Conservation (phyloP, 2,329 filamentous ascomycete species). For the Monilinia aucupariae region DNA sequence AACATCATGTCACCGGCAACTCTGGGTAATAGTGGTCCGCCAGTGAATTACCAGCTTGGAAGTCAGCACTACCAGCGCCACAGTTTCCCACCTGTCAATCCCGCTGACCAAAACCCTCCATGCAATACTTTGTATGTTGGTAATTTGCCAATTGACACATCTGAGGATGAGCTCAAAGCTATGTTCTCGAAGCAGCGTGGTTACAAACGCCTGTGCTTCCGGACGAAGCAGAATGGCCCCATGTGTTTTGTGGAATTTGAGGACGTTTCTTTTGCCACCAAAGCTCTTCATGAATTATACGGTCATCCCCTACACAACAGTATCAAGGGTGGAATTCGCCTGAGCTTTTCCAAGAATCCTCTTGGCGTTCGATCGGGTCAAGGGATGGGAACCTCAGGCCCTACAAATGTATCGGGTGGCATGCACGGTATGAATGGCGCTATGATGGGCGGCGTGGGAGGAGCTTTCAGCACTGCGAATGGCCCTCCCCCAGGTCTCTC, state of each 20-base stretch:
- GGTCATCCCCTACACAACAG: conserved; percentile 84
- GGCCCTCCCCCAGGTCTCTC: conserved; percentile 75
- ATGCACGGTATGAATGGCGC: conserved; percentile 56
- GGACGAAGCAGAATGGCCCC: conserved; percentile 89
- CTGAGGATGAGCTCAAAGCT: conserved; percentile 90
- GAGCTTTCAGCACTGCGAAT: conserved; percentile 41
- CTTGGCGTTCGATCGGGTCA: conserved; percentile 83
- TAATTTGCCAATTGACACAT: conserved; percentile 89
- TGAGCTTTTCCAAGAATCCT: conserved; percentile 97
- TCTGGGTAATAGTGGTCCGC: conserved; percentile 41
- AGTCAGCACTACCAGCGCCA: conserved; percentile 55
- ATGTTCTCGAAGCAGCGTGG: conserved; percentile 90
- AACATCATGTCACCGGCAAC: conserved; percentile 52
- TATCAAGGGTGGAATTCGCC: conserved; percentile 85
- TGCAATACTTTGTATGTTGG: conserved; percentile 98
- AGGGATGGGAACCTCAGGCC: conserved; percentile 35
- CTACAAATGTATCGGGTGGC: conserved; percentile 40
- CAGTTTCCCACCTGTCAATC: conserved; percentile 81
- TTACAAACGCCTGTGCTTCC: conserved; percentile 91
- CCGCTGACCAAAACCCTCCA: conserved; percentile 91
- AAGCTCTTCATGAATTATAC: conserved; percentile 83
- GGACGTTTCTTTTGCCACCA: conserved; percentile 85
- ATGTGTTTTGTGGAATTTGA: conserved; percentile 99
- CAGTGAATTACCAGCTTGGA: conserved; percentile 50
- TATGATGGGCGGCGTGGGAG: conserved; percentile 39